Evolutionary conservation across 108 stramenopile species (phyloP).

Genomic region (Tribonema minus): DNA sequence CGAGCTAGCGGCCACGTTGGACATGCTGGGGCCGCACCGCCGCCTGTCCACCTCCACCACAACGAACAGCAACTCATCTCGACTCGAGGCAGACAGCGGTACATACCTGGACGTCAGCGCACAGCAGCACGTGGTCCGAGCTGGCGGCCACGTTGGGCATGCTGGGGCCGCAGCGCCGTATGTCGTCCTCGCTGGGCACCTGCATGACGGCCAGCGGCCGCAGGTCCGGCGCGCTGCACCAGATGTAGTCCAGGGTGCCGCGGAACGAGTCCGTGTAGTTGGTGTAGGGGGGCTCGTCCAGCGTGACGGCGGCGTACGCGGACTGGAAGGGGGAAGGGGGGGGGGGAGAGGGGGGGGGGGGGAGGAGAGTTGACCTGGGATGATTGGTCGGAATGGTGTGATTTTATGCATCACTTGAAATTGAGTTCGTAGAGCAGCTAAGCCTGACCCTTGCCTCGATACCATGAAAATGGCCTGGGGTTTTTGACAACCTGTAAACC

Average conservation of each 20-base stretch:
- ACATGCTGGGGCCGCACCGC: no score
- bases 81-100: no score
- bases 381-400: neutral
- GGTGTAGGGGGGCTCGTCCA: constrained; percentile 86
- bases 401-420: neutral
- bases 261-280: constrained; percentile 88
- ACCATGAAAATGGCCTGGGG: neutral
- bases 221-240: constrained; percentile 78
- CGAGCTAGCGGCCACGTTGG: no score
- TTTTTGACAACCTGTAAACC: neutral
- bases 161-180: constrained; percentile 74
- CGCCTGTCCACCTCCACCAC: no score
- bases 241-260: constrained; percentile 93
- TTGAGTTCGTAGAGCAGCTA: neutral
- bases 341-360: neutral
- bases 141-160: constrained; percentile 88
- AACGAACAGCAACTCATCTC: no score
- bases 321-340: constrained; percentile 64
- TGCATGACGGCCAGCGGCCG: constrained; percentile 79
- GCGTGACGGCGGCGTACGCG: constrained; percentile 84
- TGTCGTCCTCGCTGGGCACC: constrained; percentile 67
- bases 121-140: constrained; percentile 92
- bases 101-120: constrained; percentile 91
- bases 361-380: neutral
- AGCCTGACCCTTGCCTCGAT: neutral